Evolutionary conservation across 345 rosid species (phyloP).

Genomic region (Citrus maxima): DNA sequence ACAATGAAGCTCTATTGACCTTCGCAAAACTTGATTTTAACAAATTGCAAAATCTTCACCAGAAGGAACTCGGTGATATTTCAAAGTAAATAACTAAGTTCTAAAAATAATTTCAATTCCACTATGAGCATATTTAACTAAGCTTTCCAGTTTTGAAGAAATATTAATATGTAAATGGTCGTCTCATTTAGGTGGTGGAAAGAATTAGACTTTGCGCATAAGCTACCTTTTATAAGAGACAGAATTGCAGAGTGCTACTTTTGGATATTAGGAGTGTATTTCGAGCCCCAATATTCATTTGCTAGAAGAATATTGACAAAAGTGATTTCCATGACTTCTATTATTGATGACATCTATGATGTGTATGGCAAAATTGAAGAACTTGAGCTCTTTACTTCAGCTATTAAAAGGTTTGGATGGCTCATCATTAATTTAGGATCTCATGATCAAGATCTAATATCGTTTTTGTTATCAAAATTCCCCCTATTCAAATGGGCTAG

Average conservation of each 20-base stretch:
- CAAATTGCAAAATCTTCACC: conserved; percentile 30
- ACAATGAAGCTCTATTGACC: conserved; percentile 10
- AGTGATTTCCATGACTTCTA: too few relatives aligned
- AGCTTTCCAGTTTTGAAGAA: too few relatives aligned
- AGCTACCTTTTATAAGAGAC: conserved; percentile 39
- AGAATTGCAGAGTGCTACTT: background rate
- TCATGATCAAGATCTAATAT: too few relatives aligned
- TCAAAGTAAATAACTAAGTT: conserved; percentile 8
- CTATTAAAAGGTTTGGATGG: conserved; percentile 20
- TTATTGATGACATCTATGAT: too few relatives aligned
- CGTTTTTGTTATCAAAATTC: too few relatives aligned
- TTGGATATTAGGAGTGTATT: too few relatives aligned
- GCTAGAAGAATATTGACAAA: too few relatives aligned
- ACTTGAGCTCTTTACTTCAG: conserved; percentile 18
- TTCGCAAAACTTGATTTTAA: background rate
- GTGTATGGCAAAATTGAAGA: conserved; percentile 16
- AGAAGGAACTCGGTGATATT: conserved; percentile 24
- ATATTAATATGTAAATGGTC: too few relatives aligned
- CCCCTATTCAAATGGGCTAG: background rate
- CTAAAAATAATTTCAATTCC: background rate
- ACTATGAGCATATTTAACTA: background rate
- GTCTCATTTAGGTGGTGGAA: conserved; percentile 39
- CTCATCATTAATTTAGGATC: background rate
- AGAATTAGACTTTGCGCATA: conserved; percentile 18
- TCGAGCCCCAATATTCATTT: too few relatives aligned